Conservation (phyloP, 1,284 basidiomycete genomes). For the Trichosporon coremiiforme region DNA sequence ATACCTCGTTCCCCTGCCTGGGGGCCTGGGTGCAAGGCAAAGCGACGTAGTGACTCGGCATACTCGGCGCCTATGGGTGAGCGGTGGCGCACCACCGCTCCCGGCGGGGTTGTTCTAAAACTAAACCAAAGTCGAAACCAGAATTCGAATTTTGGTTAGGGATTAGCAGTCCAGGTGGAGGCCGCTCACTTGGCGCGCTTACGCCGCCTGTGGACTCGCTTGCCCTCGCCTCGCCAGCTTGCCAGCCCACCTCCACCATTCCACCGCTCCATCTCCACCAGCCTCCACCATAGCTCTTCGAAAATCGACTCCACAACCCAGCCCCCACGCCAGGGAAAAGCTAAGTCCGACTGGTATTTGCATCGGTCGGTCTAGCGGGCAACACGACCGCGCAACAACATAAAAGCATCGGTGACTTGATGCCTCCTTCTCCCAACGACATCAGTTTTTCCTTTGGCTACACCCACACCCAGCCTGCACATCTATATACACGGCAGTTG, state of each 20-base stretch:
- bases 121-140: too few relatives aligned
- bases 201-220: background rate
- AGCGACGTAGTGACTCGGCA: background rate
- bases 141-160: conserved; percentile 5
- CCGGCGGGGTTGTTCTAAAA: too few relatives aligned
- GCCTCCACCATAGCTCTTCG: background rate
- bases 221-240: background rate
- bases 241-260: background rate
- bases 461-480: background rate
- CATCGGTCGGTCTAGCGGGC: background rate
- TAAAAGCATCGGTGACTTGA: background rate
- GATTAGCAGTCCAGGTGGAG: background rate
- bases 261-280: background rate
- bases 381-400: background rate
- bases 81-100: background rate
- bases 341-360: background rate
- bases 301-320: background rate
- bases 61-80: background rate
- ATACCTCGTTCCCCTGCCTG: too few relatives aligned
- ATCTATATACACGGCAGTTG: too few relatives aligned
- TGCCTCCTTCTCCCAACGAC: background rate
- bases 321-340: background rate
- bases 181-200: background rate
- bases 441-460: background rate
- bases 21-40: too few relatives aligned